phyloP scores from a whole-genome alignment of 495 filamentous ascomycete genomes.

The Penicillium subrubescens region DNA sequence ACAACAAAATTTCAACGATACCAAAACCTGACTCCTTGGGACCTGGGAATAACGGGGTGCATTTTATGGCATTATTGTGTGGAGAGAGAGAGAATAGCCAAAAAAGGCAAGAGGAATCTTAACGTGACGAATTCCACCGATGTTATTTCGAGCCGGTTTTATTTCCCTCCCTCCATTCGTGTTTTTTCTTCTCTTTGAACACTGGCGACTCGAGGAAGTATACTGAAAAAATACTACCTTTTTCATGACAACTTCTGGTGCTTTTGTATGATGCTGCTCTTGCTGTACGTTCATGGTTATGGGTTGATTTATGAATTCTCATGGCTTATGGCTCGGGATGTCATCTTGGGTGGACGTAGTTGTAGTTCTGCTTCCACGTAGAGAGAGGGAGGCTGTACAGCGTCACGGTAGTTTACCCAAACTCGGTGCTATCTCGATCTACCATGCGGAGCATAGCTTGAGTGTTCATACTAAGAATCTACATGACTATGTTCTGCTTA shows the following conservation, averaged over 20 bases:
- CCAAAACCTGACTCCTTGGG: constrained; percentile 41
- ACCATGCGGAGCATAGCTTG: background rate
- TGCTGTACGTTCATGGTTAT: background rate
- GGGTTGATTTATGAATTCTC: background rate
- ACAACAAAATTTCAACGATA: constrained; percentile 46
- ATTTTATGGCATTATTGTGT: constrained; percentile 32
- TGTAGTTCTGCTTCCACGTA: background rate
- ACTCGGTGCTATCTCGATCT: background rate
- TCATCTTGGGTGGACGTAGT: background rate
- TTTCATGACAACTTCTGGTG: constrained; percentile 19
- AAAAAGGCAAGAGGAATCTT: constrained; percentile 18
- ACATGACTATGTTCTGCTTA: background rate
- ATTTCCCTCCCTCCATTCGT: constrained; percentile 27
- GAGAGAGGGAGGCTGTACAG: background rate
- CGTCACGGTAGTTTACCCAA: background rate
- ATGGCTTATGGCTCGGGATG: background rate
- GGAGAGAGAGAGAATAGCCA: constrained; percentile 15
- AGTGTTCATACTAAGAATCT: background rate
- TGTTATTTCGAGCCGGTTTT: constrained; percentile 36
- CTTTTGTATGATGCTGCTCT: background rate
- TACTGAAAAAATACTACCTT: constrained; percentile 25
- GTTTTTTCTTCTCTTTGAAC: constrained; percentile 31
- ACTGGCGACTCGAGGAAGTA: constrained; percentile 34
- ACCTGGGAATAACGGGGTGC: constrained; percentile 33
- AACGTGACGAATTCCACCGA: constrained; percentile 34